A percentile compares a stretch with the other conserved stretches of the same genome.
Conservation (phyloP, 257 asterid genomes). For the Anisodus tanguticus region DNA sequence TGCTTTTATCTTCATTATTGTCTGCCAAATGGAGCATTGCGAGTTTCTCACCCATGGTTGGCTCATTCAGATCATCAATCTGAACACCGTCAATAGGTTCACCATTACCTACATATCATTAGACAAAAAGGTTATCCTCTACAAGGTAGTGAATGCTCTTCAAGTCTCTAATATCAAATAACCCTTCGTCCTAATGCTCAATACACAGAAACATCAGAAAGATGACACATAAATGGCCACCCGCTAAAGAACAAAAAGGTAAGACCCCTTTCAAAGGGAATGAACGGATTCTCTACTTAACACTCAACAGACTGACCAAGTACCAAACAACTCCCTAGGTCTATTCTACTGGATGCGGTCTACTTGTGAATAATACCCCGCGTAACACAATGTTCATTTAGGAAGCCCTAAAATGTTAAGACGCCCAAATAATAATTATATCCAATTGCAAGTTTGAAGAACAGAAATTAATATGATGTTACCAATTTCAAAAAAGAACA, state of each 20-base stretch:
- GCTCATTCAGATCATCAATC: slow-evolving; percentile 66
- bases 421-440: not conserved
- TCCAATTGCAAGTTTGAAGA: slow-evolving; percentile 8
- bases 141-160: not conserved
- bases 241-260: not conserved
- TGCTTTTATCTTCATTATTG: slow-evolving; percentile 34
- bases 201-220: slow-evolving; percentile 7
- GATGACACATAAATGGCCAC: not conserved
- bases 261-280: not conserved
- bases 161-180: not conserved
- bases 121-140: slow-evolving; percentile 18
- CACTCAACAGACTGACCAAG: not conserved
- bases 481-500: not conserved
- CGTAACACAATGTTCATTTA: not conserved
- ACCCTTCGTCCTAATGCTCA: not conserved
- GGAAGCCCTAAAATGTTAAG: not conserved
- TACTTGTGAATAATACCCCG: not conserved
- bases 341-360: not conserved
- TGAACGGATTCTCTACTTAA: not conserved
- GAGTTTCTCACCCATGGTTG: slow-evolving; percentile 93
- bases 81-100: slow-evolving; percentile 52
- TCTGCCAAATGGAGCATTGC: slow-evolving; percentile 66
- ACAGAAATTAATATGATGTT: not conserved
- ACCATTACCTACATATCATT: slow-evolving; percentile 49
- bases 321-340: slow-evolving; percentile 10